A percentile compares a stretch with the other conserved stretches of the same genome.
These are phyloP conservation scores for Plenodomus biglobosus DNA, from an alignment of 2,329 filamentous ascomycete genomes.

Conservation along the genomic window DNA sequence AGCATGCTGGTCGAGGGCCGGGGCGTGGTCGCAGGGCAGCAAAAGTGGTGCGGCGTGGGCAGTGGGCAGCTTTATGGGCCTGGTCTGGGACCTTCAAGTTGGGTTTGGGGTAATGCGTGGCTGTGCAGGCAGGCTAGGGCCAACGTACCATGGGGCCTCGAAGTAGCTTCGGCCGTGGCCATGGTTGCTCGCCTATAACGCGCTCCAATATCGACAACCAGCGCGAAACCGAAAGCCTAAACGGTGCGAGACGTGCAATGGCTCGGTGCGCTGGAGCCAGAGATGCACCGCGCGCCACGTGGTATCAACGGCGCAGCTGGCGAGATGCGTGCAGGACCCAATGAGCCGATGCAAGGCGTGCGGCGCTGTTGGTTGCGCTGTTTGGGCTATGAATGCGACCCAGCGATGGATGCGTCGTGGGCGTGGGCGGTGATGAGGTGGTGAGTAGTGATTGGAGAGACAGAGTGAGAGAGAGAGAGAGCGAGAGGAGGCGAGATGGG, in stretches of 20 bases:
- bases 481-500: too few relatives aligned
- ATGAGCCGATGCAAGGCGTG: too few relatives aligned
- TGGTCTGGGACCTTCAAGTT: too few relatives aligned
- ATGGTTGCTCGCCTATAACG: constrained; percentile 23
- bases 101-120: constrained; percentile 15
- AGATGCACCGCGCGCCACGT: constrained; percentile 15
- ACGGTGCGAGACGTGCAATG: too few relatives aligned
- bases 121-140: constrained; percentile 22
- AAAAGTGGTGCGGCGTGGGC: constrained; percentile 4
- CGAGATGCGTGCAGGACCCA: not conserved
- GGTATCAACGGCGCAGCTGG: constrained; percentile 14
- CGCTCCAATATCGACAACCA: not conserved
- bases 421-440: not conserved
- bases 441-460: not conserved
- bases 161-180: constrained; percentile 50
- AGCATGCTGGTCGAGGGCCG: constrained; percentile 15
- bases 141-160: constrained; percentile 48
- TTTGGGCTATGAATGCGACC: not conserved
- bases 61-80: constrained; percentile 2
- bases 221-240: too few relatives aligned
- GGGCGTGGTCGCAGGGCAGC: not conserved
- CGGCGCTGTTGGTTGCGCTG: too few relatives aligned
- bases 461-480: too few relatives aligned
- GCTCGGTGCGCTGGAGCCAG: not conserved
- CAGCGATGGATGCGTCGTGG: not conserved